phyloP scores from a whole-genome alignment of 2,329 filamentous ascomycete species.

The Sordariomycetes sp. region DNA sequence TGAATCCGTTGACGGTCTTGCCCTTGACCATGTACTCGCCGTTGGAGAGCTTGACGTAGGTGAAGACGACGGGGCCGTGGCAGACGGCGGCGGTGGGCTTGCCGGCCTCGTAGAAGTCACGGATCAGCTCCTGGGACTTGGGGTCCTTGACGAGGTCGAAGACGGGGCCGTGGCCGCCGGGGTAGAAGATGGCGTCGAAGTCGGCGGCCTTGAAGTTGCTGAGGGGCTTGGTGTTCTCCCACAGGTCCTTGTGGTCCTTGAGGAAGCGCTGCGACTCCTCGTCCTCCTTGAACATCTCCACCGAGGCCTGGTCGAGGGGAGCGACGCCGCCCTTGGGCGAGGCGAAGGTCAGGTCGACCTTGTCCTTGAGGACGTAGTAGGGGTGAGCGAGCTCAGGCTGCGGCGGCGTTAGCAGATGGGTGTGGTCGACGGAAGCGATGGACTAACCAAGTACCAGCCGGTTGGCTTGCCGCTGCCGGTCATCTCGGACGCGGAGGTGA shows the following conservation, averaged over 20 bases:
- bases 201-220: conserved; percentile 46
- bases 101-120: conserved; percentile 50
- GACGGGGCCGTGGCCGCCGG: conserved; percentile 55
- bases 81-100: conserved; percentile 61
- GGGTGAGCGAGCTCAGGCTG: conserved; percentile 58
- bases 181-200: conserved; percentile 54
- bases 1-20: conserved; percentile 51
- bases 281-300: conserved; percentile 47
- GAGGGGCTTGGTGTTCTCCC: conserved; percentile 54
- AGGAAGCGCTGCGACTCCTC: conserved; percentile 42
- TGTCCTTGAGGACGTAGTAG: conserved; percentile 45
- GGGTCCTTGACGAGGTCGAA: conserved; percentile 53
- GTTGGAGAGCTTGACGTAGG: conserved; percentile 40
- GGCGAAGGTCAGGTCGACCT: conserved; percentile 45
- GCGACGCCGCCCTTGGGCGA: conserved; percentile 54
- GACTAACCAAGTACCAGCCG: conserved; percentile 59
- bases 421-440: not conserved
- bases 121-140: conserved; percentile 48
- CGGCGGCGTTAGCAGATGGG: not conserved
- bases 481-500: conserved; percentile 52
- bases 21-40: conserved; percentile 46
- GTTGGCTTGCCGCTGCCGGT: conserved; percentile 42
- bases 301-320: conserved; percentile 50
- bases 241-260: conserved; percentile 45
- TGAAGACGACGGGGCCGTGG: conserved; percentile 57